Conservation (phyloP, 306 rosid genomes). For the Chamaecrista fasciculata region DNA sequence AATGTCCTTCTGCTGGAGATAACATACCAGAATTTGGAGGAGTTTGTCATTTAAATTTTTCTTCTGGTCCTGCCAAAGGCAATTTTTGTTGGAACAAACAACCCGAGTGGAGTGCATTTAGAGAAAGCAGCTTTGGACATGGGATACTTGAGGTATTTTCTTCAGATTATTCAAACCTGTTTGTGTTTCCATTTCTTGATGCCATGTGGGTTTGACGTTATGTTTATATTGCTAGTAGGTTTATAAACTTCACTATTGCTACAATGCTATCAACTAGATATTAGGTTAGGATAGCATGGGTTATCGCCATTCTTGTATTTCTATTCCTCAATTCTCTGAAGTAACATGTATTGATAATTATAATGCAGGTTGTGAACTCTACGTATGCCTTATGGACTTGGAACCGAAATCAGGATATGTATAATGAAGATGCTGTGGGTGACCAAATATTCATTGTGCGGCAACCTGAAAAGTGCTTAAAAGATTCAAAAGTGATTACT, state of each 20-base stretch:
- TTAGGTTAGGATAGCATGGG: conserved; percentile 5
- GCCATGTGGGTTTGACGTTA: background rate
- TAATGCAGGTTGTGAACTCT: conserved; percentile 71
- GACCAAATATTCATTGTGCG: conserved; percentile 83
- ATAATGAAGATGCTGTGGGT: conserved; percentile 55
- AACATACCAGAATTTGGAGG: conserved; percentile 87
- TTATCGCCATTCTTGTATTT: background rate
- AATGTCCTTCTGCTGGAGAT: conserved; percentile 77
- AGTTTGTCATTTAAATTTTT: conserved; percentile 69
- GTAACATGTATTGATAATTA: too few species aligned
- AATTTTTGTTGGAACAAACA: conserved; percentile 81
- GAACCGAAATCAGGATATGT: conserved; percentile 82
- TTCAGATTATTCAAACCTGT: background rate
- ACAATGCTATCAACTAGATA: background rate
- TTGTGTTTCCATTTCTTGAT: too few species aligned
- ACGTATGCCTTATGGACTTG: conserved; percentile 89
- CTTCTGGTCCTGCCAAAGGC: conserved; percentile 80
- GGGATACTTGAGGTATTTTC: conserved; percentile 80
- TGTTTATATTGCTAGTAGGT: background rate
- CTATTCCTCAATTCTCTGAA: background rate
- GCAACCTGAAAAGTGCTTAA: conserved; percentile 64
- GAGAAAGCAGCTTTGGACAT: conserved; percentile 99
- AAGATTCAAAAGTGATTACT: conserved; percentile 36
- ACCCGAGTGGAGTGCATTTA: conserved; percentile 90
- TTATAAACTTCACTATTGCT: conserved; percentile 1